Conservation (phyloP, 108 stramenopile species). For the Nannochloropsis oceanica region DNA sequence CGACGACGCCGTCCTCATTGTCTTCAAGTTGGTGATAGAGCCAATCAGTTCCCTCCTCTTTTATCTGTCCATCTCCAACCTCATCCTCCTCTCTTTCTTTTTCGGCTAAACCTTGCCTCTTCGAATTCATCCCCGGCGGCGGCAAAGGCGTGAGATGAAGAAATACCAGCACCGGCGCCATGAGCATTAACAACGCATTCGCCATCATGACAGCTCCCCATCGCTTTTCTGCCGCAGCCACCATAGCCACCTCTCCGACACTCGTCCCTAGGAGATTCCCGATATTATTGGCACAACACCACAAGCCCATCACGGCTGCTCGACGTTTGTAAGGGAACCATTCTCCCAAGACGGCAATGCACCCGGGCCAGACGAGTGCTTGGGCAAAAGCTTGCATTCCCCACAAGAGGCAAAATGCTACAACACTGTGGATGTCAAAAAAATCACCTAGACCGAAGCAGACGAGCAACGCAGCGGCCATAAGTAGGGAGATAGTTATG, state of each 20-base stretch:
- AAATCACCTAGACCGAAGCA: neutral
- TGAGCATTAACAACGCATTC: neutral
- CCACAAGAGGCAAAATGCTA: neutral
- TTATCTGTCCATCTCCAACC: neutral
- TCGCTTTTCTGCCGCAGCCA: neutral
- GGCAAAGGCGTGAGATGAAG: neutral
- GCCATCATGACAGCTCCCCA: neutral
- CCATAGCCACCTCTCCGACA: neutral
- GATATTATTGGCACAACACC: neutral
- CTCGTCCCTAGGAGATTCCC: neutral
- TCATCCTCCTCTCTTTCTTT: neutral
- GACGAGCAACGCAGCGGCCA: neutral
- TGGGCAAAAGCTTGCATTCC: neutral
- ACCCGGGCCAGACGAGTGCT: neutral
- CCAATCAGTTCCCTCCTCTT: neutral
- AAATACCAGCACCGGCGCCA: neutral
- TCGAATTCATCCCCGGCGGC: neutral
- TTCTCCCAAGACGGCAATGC: neutral
- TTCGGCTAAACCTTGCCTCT: neutral
- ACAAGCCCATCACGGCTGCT: neutral
- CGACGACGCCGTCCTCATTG: neutral
- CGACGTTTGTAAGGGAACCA: neutral
- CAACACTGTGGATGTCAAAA: neutral
- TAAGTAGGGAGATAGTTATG: neutral
- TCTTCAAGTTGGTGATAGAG: neutral